Evolutionary conservation across 352 stramenopile genomes (phyloP).

Genomic region (Globisporangium solare): DNA sequence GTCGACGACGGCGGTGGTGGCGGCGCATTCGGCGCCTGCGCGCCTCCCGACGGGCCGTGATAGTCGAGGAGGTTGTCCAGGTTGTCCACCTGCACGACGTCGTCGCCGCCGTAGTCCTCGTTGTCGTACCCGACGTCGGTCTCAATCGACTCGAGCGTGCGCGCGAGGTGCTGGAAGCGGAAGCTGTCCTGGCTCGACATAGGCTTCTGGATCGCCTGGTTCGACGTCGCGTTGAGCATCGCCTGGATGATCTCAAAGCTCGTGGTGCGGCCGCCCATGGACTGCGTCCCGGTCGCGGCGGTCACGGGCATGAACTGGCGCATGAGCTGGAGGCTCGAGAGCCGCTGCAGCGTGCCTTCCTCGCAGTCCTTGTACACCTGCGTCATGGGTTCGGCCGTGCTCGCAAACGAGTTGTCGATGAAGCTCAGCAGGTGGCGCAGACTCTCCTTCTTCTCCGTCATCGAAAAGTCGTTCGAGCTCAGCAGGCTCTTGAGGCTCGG

Average conservation of each 20-base stretch:
- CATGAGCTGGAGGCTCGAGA: constrained; percentile 82
- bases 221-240: constrained; percentile 83
- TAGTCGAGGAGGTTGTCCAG: constrained; percentile 84
- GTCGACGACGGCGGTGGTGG: too few species aligned
- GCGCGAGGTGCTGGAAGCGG: constrained; percentile 77
- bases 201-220: constrained; percentile 80
- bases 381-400: constrained; percentile 64
- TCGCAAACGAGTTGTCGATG: constrained; percentile 81
- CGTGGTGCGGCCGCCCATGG: constrained; percentile 64
- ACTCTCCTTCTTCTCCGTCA: constrained; percentile 87
- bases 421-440: constrained; percentile 75
- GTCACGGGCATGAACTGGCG: constrained; percentile 63
- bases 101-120: constrained; percentile 75
- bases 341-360: constrained; percentile 56
- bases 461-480: constrained; percentile 77
- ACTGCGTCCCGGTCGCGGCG: constrained; percentile 19
- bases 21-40: constrained; percentile 5
- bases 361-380: constrained; percentile 81
- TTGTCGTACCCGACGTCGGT: constrained; percentile 80
- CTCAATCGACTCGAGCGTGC: constrained; percentile 77
- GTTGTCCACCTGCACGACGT: constrained; percentile 83
- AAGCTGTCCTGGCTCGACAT: constrained; percentile 87
- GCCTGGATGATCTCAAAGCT: constrained; percentile 88
- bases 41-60: constrained; percentile 19
- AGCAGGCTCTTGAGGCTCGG: constrained; percentile 76